Evolutionary conservation across 2,329 filamentous ascomycete genomes (phyloP).

Genomic region (Fusarium poae): DNA sequence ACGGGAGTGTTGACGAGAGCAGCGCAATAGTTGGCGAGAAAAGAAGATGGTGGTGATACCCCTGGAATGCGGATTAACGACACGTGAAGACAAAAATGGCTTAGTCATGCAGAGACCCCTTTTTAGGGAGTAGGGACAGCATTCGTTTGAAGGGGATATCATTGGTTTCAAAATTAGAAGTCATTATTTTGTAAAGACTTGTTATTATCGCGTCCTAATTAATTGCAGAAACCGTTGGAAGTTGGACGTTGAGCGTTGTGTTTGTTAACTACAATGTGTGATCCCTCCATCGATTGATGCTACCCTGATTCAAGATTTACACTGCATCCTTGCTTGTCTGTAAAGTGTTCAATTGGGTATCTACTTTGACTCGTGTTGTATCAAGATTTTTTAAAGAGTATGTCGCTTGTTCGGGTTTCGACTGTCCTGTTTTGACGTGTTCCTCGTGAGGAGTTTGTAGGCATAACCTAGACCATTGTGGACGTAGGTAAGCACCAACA

Average conservation of each 20-base stretch:
- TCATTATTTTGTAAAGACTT: background rate
- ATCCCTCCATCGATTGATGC: background rate
- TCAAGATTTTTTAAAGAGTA: background rate
- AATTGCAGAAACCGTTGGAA: background rate
- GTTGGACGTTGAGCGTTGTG: background rate
- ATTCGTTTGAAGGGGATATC: background rate
- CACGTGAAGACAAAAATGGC: slow-evolving; percentile 38
- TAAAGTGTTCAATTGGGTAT: slow-evolving; percentile 21
- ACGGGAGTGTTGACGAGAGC: slow-evolving; percentile 23
- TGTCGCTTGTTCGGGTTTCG: background rate
- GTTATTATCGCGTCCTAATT: background rate
- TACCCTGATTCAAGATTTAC: slow-evolving; percentile 18
- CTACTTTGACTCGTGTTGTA: background rate
- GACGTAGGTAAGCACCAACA: background rate
- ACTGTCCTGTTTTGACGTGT: background rate
- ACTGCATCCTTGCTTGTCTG: slow-evolving; percentile 6
- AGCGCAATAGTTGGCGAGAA: slow-evolving; percentile 28
- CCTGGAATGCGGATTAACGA: slow-evolving; percentile 25
- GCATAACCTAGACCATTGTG: background rate
- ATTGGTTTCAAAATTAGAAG: background rate
- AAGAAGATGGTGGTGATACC: slow-evolving; percentile 23
- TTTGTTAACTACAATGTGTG: background rate
- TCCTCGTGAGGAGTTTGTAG: background rate
- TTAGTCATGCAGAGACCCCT: slow-evolving; percentile 40
- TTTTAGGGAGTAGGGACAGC: slow-evolving; percentile 15